A percentile compares a stretch with the other conserved stretches of the same genome.
Conservation (phyloP, 2,329 filamentous ascomycete genomes). For the Paramyrothecium sp. region DNA sequence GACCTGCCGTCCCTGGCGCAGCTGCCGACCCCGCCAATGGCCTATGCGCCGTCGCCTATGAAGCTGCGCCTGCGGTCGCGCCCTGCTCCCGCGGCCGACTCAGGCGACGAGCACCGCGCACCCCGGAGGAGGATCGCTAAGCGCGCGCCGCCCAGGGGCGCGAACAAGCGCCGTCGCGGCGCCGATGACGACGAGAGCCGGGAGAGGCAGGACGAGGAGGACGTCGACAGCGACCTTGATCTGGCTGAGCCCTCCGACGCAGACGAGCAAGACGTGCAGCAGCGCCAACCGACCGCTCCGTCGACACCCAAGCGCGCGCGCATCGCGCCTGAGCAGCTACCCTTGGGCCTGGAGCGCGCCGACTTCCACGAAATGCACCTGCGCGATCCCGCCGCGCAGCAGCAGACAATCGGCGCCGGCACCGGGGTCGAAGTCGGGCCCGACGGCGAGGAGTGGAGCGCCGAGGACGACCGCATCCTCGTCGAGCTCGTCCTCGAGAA, state of each 20-base stretch:
- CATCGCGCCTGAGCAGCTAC: slow-evolving; percentile 59
- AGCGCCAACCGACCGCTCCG: slow-evolving; percentile 28
- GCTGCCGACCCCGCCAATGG: slow-evolving; percentile 55
- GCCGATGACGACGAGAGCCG: slow-evolving; percentile 45
- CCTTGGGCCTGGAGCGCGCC: slow-evolving; percentile 55
- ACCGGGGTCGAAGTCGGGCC: slow-evolving; percentile 41
- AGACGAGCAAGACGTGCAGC: neutral
- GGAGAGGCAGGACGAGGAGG: slow-evolving; percentile 22
- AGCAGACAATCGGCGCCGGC: slow-evolving; percentile 21
- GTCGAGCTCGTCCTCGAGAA: slow-evolving; percentile 69
- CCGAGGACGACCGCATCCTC: slow-evolving; percentile 62
- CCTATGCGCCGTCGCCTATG: slow-evolving; percentile 47
- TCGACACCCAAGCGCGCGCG: slow-evolving; percentile 60
- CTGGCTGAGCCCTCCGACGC: neutral
- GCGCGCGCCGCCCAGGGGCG: slow-evolving; percentile 44
- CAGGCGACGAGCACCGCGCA: slow-evolving; percentile 25
- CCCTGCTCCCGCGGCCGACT: slow-evolving; percentile 18
- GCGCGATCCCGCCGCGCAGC: slow-evolving; percentile 20
- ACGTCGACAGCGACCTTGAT: slow-evolving; percentile 14
- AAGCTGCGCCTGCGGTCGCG: slow-evolving; percentile 56
- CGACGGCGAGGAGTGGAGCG: slow-evolving; percentile 54
- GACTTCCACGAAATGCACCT: slow-evolving; percentile 55
- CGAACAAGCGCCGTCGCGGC: slow-evolving; percentile 53
- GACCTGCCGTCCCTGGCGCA: slow-evolving; percentile 30
- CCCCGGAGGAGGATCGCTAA: slow-evolving; percentile 50